Base-by-base conservation (phyloP, 2,329 filamentous ascomycete genomes). In the Thielaviopsis punctulata region DNA sequence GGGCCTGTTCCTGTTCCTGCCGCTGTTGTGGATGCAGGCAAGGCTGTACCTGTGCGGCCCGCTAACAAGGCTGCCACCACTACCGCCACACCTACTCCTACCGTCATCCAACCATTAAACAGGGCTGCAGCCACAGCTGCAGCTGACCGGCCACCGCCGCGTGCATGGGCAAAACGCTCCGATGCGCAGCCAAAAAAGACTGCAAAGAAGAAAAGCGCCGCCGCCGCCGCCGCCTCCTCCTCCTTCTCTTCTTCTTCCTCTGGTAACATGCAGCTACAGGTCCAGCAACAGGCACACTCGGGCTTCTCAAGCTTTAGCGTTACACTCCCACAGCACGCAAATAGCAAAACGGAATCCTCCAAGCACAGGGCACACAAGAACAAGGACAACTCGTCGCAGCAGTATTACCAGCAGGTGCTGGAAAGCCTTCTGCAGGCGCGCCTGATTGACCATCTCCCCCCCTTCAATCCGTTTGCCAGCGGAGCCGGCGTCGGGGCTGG, bases 301-400 rank as follows among this genome's bases (percentile, higher is more conserved):
- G 45, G 53, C 18, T 52, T 55, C 44, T 52, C 49, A 10, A 45
- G 33, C 13, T 55, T 55, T 21, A 52, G 45, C 46, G 21, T 55
- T 23, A 52, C 25, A 10, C 24, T 49, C 27, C 39, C 46, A 4
- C 24, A 44, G 7, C 43, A 52, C 23, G 39, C 23, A 10, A 21
- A 36, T 6, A 33, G 48, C 19, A 19, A 22, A n/a, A n/a, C n/a
- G n/a, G n/a, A n/a, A n/a, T n/a, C n/a, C n/a, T n/a, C n/a, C n/a
- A n/a, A n/a, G n/a, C n/a, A n/a, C 6, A n/a, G 3, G 13, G 12
- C 30, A 4, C 30, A 36, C 30, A 36, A 36, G 30, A 36, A 12
- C 27, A 33, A 24, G 4, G 48, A 47, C 25, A 18, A 47, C 24
- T 30, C 45, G 21, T 44, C 43, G 12, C 45, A 55, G 22, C 30